phyloP scores from a whole-genome alignment of 352 stramenopile species.

The Halophytophthora batemanensis region DNA sequence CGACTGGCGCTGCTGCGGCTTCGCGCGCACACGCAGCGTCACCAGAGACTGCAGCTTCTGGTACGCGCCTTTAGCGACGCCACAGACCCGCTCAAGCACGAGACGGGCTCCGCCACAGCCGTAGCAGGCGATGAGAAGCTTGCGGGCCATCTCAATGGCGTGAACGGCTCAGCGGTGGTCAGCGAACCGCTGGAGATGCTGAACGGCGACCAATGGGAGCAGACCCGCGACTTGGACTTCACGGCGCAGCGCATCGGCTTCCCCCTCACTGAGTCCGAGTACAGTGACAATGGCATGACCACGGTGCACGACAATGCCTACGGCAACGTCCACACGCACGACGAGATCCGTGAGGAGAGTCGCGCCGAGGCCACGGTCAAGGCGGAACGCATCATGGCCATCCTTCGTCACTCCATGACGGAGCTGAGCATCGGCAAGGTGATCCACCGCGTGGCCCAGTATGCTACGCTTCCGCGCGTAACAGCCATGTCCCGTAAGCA shows the following conservation, averaged over 20 bases:
- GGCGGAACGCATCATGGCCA: slow-evolving; percentile 73
- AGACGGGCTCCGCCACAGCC: not conserved
- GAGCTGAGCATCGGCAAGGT: slow-evolving; percentile 81
- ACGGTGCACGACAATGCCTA: slow-evolving; percentile 9
- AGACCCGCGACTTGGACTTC: slow-evolving; percentile 57
- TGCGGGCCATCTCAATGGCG: slow-evolving; percentile 10
- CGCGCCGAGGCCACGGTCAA: slow-evolving; percentile 60
- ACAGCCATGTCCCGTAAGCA: slow-evolving; percentile 72
- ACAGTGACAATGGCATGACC: slow-evolving; percentile 34
- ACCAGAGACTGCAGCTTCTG: slow-evolving; percentile 30
- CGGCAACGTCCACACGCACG: not conserved
- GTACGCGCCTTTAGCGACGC: slow-evolving; percentile 44
- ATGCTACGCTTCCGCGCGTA: slow-evolving; percentile 72
- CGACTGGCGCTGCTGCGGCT: slow-evolving; percentile 37
- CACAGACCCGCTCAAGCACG: slow-evolving; percentile 22
- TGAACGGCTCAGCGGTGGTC: slow-evolving; percentile 2
- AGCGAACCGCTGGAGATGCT: slow-evolving; percentile 22
- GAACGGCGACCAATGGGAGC: slow-evolving; percentile 24
- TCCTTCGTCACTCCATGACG: slow-evolving; percentile 81
- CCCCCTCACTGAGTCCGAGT: slow-evolving; percentile 37
- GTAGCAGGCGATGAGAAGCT: not conserved
- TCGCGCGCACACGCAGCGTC: slow-evolving; percentile 10
- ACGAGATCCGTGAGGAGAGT: slow-evolving; percentile 70
- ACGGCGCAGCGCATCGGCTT: slow-evolving; percentile 75
- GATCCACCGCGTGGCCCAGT: slow-evolving; percentile 77